Base-by-base conservation (phyloP, 345 rosid genomes). In the Eucalyptus victrix region DNA sequence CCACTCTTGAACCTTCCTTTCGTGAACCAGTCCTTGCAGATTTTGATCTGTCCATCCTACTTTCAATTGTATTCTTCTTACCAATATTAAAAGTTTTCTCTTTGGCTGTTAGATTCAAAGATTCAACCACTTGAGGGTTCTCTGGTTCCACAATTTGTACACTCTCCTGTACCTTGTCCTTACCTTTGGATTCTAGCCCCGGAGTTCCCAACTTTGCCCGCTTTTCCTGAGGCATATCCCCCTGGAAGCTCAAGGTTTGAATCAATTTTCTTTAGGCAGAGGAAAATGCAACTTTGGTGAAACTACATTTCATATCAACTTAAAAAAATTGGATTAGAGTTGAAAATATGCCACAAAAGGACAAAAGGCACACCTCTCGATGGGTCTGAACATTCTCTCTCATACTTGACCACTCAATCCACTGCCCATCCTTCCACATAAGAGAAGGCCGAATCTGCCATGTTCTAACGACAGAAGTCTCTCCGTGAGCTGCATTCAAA, bases 371-470 rank as follows among this genome's bases (percentile, higher is more conserved):
- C 65, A 97, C 99, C 99, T 91, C 96, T 83, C 88, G 94, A 44
- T 94, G 91, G 42, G 93, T 53, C 51, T 44, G 88, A 87, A 86
- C 90, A 54, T 89, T 93, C 87, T 90, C 95, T 88, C 89, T 90
- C 42, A 94, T 91, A 92, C 89, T 90, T 51, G 98, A 92, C 93
- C 97, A 96, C 87, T 96, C 98, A 91, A 96, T 92, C 99, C 99
- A 98, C 90, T 90, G 94, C 93, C 98, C 96, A 91, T 95, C 94
- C 92, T 93, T 95, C 99, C 99, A 97, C 30, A 93, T 88, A 88
- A 96, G 94, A 92, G 99, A 97, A 88, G 99, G 96, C 65, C 97
- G 96, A 86, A 97, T 98, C 92, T 96, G 93, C 98, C 98, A 97
- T 56, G 97, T 95, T 93, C 92, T 94, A 87, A 95, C 91, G 50